Evolutionary conservation across 768 basidiomycete species (phyloP), one percentile per base, ranked within the genome.

Genomic region (Xerocomellus intermedius): DNA sequence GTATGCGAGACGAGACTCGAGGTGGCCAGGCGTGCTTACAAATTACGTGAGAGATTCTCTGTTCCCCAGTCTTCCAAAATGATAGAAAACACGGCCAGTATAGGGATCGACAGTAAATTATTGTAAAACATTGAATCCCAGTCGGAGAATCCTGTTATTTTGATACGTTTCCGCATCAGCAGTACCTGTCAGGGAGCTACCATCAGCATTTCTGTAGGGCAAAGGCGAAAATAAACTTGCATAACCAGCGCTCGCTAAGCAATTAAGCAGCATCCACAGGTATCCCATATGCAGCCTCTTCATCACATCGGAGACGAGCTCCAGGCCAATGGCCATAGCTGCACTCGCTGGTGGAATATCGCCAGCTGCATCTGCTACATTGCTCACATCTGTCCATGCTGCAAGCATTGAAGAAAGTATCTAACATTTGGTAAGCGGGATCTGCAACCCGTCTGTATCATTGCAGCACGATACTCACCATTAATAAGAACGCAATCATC

Each of bases 101-200:
- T 85, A 5, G 97, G 97, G 63, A 98, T 95, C 19, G 93, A 96
- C 48, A 98, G 76, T 42, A 98, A 69, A 71, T 98, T 99, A 77
- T 96, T 97, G 78, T 98, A 98, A 75, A 93, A 96, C 94, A 98
- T 98, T 13, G 94, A 87, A 67, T 98, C 96, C 95, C 94, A 97
- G 66, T 99, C 96, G 46, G 94, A 86, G 76, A 98, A 98, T 19
- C 92, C 92, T 16, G 94, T 98, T 39, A 79, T 71, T 76, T 98
- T 98, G 78, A 99, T 98, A 53, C 88, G 83, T 71, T 96, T 98
- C 54, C 97, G 84, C 97, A 98, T 98, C 38, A 91, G 79, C 46
- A 99, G 80, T 37, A 97, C 93, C 94, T 96, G 63, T 46, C 35
- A 28, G 17, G 26, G 35, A 26, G 12, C 26, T 17, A n/a, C 43